Evolutionary conservation across 2,329 filamentous ascomycete genomes (phyloP).

Genomic region (Rutstroemia sp.): DNA sequence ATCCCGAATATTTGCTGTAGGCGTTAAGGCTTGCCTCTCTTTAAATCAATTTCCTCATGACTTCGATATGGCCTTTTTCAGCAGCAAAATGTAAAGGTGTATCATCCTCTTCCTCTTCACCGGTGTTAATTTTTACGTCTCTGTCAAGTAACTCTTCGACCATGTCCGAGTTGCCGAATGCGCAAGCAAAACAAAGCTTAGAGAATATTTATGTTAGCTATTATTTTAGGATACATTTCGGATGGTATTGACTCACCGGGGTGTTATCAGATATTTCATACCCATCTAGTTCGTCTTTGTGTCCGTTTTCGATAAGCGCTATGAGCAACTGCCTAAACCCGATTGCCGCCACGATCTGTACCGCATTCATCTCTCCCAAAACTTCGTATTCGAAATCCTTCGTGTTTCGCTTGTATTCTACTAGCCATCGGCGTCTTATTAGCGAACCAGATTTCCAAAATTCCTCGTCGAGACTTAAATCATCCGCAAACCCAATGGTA

Average conservation of each 20-base stretch:
- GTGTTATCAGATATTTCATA: not conserved
- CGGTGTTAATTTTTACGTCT: not conserved
- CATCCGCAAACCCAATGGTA: slow-evolving; percentile 1
- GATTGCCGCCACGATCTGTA: slow-evolving; percentile 4
- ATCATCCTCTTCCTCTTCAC: not conserved
- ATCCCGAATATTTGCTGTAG: not conserved
- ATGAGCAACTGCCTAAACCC: slow-evolving; percentile 2
- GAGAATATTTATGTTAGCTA: not conserved
- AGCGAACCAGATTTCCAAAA: not conserved
- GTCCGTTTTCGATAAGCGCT: not conserved
- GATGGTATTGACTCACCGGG: not conserved
- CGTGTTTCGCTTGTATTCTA: not conserved
- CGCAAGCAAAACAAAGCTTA: not conserved
- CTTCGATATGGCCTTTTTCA: not conserved
- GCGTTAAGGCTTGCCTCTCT: not conserved
- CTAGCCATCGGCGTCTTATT: slow-evolving; percentile 2
- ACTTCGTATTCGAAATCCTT: not conserved
- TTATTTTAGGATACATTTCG: not conserved
- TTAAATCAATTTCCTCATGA: not conserved
- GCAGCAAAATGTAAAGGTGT: not conserved
- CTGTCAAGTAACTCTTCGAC: not conserved
- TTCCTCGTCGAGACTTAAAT: slow-evolving; percentile 4
- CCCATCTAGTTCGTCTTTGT: not conserved
- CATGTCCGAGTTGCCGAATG: not conserved
- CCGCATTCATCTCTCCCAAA: not conserved